Conservation (phyloP, 257 asterid genomes). For the Solanum bukasovii region DNA sequence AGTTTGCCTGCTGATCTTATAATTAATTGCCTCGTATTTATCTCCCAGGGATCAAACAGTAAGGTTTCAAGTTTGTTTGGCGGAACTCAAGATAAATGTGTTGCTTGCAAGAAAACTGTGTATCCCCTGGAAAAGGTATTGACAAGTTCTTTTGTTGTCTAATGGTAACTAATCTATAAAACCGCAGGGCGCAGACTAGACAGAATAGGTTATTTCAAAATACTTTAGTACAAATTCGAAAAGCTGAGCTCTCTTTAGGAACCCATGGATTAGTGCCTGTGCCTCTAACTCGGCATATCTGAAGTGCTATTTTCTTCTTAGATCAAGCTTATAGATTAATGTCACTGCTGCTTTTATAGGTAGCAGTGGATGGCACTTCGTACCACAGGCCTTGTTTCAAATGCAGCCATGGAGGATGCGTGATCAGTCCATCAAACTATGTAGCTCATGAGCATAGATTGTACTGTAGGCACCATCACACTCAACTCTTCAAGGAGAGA, state of each 20-base stretch:
- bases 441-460: slow-evolving; percentile 64
- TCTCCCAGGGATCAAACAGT: slow-evolving; percentile 32
- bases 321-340: neutral
- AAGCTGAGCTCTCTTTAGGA: neutral
- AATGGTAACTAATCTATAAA: neutral
- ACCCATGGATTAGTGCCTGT: neutral
- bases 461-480: slow-evolving; percentile 80
- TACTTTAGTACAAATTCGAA: neutral
- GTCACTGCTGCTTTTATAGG: slow-evolving; percentile 19
- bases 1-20: neutral
- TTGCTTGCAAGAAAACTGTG: slow-evolving; percentile 69
- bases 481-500: slow-evolving; percentile 65
- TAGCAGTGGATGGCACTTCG: slow-evolving; percentile 64
- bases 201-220: neutral
- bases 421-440: slow-evolving; percentile 72
- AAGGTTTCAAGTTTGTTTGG: slow-evolving; percentile 55
- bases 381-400: slow-evolving; percentile 68
- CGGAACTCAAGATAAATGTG: slow-evolving; percentile 81
- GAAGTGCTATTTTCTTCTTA: neutral
- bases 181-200: neutral
- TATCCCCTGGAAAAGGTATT: slow-evolving; percentile 80
- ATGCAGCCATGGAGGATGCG: slow-evolving; percentile 74
- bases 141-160: neutral
- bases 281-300: neutral
- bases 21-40: neutral